These are phyloP conservation scores for Fusarium equiseti DNA, from an alignment of 2,329 filamentous ascomycete genomes.

Conservation along the genomic window DNA sequence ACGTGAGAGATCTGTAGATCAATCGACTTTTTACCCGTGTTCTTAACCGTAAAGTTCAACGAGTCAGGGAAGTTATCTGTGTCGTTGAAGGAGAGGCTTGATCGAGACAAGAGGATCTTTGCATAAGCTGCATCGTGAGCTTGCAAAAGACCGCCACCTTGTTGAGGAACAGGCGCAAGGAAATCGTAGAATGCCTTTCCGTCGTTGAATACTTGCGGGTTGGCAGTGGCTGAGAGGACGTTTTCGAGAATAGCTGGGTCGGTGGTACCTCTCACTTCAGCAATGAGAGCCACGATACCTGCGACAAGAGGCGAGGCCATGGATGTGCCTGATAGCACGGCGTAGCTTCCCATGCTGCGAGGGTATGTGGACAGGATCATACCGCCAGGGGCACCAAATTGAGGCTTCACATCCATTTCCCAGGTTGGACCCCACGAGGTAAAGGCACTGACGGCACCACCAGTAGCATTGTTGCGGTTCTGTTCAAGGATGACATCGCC, in stretches of 20 bases:
- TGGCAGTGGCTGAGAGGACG: conserved; percentile 62
- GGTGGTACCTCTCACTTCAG: conserved; percentile 63
- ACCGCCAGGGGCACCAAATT: conserved; percentile 68
- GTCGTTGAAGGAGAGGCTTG: conserved; percentile 74
- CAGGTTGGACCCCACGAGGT: conserved; percentile 72
- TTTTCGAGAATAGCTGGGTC: conserved; percentile 64
- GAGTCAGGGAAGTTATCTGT: conserved; percentile 65
- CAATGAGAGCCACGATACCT: conserved; percentile 66
- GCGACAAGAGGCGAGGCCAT: conserved; percentile 71
- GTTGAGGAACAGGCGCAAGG: conserved; percentile 69
- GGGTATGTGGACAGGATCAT: conserved; percentile 70
- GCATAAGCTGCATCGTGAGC: conserved; percentile 69
- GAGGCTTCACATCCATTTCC: conserved; percentile 68
- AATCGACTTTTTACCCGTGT: conserved; percentile 61
- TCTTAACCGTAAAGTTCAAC: conserved; percentile 67
- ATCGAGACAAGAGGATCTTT: conserved; percentile 64
- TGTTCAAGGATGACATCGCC: conserved; percentile 52
- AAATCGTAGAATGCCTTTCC: conserved; percentile 52
- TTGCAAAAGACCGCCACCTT: conserved; percentile 71
- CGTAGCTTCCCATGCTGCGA: conserved; percentile 59
- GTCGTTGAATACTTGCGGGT: conserved; percentile 63
- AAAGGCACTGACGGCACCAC: conserved; percentile 65
- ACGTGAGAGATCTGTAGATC: conserved; percentile 66
- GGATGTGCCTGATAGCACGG: conserved; percentile 67
- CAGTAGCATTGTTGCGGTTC: conserved; percentile 57